Conservation (phyloP, 495 filamentous ascomycete genomes). For the Hypoxylon perforatum region DNA sequence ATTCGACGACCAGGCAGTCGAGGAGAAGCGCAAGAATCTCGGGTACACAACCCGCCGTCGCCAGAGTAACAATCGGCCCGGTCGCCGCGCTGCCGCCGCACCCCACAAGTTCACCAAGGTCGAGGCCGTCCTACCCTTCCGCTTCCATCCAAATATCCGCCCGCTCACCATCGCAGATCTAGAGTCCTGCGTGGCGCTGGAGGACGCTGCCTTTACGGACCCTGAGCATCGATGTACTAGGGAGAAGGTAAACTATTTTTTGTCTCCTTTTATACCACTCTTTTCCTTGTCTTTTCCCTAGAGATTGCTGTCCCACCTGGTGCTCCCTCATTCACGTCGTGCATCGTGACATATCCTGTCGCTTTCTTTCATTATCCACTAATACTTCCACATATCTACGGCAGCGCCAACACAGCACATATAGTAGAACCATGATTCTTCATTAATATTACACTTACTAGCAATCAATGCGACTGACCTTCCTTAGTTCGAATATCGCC, state of each 20-base stretch:
- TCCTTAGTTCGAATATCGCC: slow-evolving; percentile 80
- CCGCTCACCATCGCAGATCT: slow-evolving; percentile 77
- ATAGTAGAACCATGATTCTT: neutral
- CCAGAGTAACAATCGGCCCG: neutral
- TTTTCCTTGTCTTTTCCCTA: neutral
- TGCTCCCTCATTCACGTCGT: neutral
- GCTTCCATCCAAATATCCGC: slow-evolving; percentile 70
- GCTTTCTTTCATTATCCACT: neutral
- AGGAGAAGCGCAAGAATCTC: slow-evolving; percentile 13
- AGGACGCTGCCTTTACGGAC: slow-evolving; percentile 78
- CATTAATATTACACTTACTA: slow-evolving; percentile 10
- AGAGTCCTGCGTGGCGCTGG: slow-evolving; percentile 79
- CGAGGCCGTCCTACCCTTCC: slow-evolving; percentile 43
- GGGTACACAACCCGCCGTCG: slow-evolving; percentile 19
- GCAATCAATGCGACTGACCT: slow-evolving; percentile 1
- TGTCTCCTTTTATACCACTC: slow-evolving; percentile 7
- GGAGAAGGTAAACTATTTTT: slow-evolving; percentile 75
- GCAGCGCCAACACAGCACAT: neutral
- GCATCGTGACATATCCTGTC: slow-evolving; percentile 8
- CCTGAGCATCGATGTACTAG: slow-evolving; percentile 73
- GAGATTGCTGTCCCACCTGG: neutral
- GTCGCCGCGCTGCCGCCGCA: neutral
- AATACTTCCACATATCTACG: neutral
- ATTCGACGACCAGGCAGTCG: slow-evolving; percentile 20
- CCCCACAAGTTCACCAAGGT: neutral